phyloP scores from a whole-genome alignment of 2,329 filamentous ascomycete species.

The Neofusicoccum ribis region DNA sequence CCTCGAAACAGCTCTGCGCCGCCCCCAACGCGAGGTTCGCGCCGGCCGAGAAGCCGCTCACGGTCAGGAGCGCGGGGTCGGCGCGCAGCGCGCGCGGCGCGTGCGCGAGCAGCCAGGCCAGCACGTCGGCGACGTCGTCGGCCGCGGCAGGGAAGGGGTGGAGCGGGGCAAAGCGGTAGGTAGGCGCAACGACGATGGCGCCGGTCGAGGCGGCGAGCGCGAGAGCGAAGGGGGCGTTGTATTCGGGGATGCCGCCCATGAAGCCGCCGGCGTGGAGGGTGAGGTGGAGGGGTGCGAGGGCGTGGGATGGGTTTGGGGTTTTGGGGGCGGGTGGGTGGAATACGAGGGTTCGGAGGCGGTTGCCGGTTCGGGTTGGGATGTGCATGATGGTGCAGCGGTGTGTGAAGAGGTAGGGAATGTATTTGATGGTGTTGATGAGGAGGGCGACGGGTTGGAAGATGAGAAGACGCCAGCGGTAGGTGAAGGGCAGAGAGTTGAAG shows the following conservation, averaged over 20 bases:
- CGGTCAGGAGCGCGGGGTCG: slow-evolving; percentile 44
- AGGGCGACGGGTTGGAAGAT: slow-evolving; percentile 42
- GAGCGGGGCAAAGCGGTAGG: slow-evolving; percentile 46
- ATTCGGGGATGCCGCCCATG: slow-evolving; percentile 47
- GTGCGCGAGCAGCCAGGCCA: slow-evolving; percentile 38
- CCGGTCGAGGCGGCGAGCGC: slow-evolving; percentile 41
- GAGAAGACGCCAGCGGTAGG: slow-evolving; percentile 48
- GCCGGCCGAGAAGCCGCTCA: slow-evolving; percentile 48
- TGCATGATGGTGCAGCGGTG: slow-evolving; percentile 34
- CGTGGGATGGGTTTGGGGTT: slow-evolving; percentile 31
- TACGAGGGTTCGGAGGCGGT: slow-evolving; percentile 47
- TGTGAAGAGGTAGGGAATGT: slow-evolving; percentile 23
- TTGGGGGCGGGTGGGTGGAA: slow-evolving; percentile 45
- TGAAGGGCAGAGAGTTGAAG: slow-evolving; percentile 41
- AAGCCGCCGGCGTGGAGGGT: slow-evolving; percentile 49
- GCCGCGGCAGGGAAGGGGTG: slow-evolving; percentile 43
- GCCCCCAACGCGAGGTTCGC: slow-evolving; percentile 45
- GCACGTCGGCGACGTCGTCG: slow-evolving; percentile 47
- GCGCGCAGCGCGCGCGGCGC: slow-evolving; percentile 28
- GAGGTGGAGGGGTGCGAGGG: slow-evolving; percentile 46
- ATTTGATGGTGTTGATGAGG: slow-evolving; percentile 23
- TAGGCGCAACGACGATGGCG: slow-evolving; percentile 40
- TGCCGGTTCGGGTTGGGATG: slow-evolving; percentile 38
- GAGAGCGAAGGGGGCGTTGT: slow-evolving; percentile 36
- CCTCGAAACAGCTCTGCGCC: slow-evolving; percentile 16